Percentiles rank a stretch among this genome's conserved stretches.
phyloP scores from a whole-genome alignment of 495 filamentous ascomycete genomes.

The Penicillium macrosclerotiorum region DNA sequence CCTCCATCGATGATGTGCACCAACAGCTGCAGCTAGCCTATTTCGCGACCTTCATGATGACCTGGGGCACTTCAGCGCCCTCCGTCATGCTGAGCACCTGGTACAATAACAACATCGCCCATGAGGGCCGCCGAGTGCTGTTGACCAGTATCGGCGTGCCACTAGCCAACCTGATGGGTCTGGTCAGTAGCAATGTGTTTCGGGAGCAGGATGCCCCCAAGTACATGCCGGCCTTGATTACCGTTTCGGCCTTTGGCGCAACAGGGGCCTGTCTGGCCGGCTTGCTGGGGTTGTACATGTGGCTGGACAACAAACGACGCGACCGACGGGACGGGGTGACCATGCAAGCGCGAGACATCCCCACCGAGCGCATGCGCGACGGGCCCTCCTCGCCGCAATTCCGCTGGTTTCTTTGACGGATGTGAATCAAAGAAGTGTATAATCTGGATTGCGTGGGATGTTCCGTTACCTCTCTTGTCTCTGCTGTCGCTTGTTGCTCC shows the following conservation, averaged over 20 bases:
- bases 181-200: conserved; percentile 71
- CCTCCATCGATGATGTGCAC: conserved; percentile 54
- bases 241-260: conserved; percentile 68
- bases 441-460: too few relatives aligned
- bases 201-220: conserved; percentile 63
- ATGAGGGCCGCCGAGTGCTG: conserved; percentile 65
- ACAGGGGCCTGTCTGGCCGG: conserved; percentile 56
- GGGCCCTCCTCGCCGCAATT: conserved; percentile 62
- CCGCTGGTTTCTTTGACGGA: conserved; percentile 62
- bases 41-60: conserved; percentile 78
- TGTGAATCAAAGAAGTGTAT: too few relatives aligned
- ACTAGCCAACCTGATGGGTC: conserved; percentile 71
- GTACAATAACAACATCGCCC: conserved; percentile 77
- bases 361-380: conserved; percentile 63
- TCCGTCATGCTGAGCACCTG: conserved; percentile 51
- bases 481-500: too few relatives aligned
- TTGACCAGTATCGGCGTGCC: conserved; percentile 70
- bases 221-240: conserved; percentile 69
- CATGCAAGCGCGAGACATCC: conserved; percentile 59
- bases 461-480: too few relatives aligned
- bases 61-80: conserved; percentile 56
- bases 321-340: conserved; percentile 58
- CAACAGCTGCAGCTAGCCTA: conserved; percentile 60
- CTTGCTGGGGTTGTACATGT: conserved; percentile 63
- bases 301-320: conserved; percentile 63